Percentiles rank a stretch among this genome's conserved stretches.
Conservation (phyloP, 208 protist genomes). For the Trypanosoma congolense region DNA sequence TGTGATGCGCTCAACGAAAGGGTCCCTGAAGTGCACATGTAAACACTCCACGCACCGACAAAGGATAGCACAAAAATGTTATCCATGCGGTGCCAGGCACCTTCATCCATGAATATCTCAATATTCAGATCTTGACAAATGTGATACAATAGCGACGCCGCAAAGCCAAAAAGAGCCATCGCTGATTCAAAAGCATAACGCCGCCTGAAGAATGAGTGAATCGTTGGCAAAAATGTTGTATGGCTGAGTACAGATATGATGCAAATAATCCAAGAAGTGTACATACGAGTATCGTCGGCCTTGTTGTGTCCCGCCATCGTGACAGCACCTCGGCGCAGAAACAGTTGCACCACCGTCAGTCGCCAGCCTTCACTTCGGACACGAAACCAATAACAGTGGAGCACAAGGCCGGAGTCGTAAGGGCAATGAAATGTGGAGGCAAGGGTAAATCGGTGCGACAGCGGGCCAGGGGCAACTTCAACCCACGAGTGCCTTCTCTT, state of each 20-base stretch:
- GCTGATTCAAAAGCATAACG: constrained; percentile 49
- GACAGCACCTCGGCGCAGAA: background rate
- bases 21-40: constrained; percentile 30
- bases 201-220: constrained; percentile 36
- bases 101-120: constrained; percentile 51
- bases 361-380: too few species aligned
- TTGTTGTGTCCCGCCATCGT: background rate
- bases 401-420: too few species aligned
- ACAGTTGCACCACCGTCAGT: too few species aligned
- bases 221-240: constrained; percentile 44
- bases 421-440: too few species aligned
- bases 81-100: constrained; percentile 72
- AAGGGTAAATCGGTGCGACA: too few species aligned
- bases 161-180: constrained; percentile 41
- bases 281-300: background rate
- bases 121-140: constrained; percentile 44
- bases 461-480: too few species aligned
- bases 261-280: constrained; percentile 3
- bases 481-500: too few species aligned
- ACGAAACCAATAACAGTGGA: too few species aligned
- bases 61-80: constrained; percentile 56
- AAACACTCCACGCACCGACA: constrained; percentile 49
- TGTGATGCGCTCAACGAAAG: constrained; percentile 27
- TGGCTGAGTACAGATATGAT: constrained; percentile 68
- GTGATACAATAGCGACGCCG: constrained; percentile 77